A percentile compares a stretch with the other conserved stretches of the same genome.
Conservation (phyloP, 352 stramenopile species). For the Pythium biforme region DNA sequence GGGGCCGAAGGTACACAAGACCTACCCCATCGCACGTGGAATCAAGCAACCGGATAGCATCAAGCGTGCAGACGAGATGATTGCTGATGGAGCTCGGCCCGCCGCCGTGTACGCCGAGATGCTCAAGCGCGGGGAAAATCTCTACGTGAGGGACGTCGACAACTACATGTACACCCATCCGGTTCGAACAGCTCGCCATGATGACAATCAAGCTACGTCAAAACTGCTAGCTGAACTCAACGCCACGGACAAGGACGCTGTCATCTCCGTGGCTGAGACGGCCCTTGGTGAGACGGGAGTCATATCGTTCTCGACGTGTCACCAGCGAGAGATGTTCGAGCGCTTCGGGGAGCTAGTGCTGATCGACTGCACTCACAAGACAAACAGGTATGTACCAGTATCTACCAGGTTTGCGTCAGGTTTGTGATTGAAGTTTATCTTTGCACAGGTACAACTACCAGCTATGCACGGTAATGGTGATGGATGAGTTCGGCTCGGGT, state of each 20-base stretch:
- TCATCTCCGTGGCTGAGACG: constrained; percentile 11
- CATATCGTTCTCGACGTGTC: constrained; percentile 3
- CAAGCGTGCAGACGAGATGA: neutral
- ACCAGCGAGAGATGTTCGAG: constrained; percentile 5
- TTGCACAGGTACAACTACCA: constrained; percentile 22
- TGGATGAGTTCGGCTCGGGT: constrained; percentile 15
- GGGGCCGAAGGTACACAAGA: neutral
- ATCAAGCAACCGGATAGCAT: neutral
- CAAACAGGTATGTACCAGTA: constrained; percentile 8
- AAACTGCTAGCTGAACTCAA: neutral
- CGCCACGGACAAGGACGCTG: neutral
- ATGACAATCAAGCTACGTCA: neutral
- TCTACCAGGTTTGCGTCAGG: neutral
- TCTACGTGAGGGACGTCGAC: neutral
- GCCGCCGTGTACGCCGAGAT: neutral
- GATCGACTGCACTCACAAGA: constrained; percentile 20
- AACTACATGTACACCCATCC: constrained; percentile 1
- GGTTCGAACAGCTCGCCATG: neutral
- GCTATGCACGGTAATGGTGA: constrained; percentile 19
- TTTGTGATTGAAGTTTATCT: neutral
- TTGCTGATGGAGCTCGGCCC: neutral
- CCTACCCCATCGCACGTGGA: neutral
- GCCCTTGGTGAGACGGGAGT: neutral
- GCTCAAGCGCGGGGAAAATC: neutral
- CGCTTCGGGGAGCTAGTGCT: constrained; percentile 14